Conservation (phyloP, 1,284 basidiomycete genomes). For the Xerocomus amazonicus region DNA sequence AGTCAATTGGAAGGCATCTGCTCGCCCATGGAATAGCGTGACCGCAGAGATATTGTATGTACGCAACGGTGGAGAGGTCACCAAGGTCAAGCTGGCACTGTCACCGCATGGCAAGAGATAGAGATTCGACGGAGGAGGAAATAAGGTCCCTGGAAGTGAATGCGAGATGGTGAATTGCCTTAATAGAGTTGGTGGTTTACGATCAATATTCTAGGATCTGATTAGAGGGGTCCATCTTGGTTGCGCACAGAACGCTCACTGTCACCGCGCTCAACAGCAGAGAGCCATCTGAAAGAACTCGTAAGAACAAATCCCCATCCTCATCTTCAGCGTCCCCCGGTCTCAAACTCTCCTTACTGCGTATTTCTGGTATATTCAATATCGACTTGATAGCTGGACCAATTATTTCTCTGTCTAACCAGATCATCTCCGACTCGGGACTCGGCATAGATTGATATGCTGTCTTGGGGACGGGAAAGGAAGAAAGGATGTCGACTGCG, state of each 20-base stretch:
- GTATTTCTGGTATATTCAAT: slow-evolving; percentile 29
- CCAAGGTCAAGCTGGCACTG: slow-evolving; percentile 47
- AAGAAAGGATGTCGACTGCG: slow-evolving; percentile 62
- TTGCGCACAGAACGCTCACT: slow-evolving; percentile 42
- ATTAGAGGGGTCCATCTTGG: slow-evolving; percentile 11
- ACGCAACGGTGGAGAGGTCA: slow-evolving; percentile 58
- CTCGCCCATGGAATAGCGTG: slow-evolving; percentile 58
- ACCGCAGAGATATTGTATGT: slow-evolving; percentile 53
- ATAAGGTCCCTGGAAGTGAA: slow-evolving; percentile 48
- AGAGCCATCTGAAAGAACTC: slow-evolving; percentile 69
- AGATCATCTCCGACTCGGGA: slow-evolving; percentile 53
- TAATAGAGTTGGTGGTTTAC: slow-evolving; percentile 83
- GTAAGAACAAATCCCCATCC: slow-evolving; percentile 76
- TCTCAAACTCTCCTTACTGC: slow-evolving; percentile 42
- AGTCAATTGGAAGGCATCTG: slow-evolving; percentile 45
- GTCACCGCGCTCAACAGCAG: slow-evolving; percentile 69
- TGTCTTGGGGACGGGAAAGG: slow-evolving; percentile 37
- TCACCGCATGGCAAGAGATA: slow-evolving; percentile 50
- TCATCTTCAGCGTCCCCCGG: slow-evolving; percentile 62
- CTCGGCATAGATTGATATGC: slow-evolving; percentile 19
- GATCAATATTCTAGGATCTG: slow-evolving; percentile 70
- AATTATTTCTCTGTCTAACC: slow-evolving; percentile 60
- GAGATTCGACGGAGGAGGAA: slow-evolving; percentile 46
- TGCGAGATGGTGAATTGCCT: slow-evolving; percentile 72
- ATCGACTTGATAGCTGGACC: slow-evolving; percentile 44